Base-by-base conservation (phyloP, 805 yeast species). In the Suhomyces sp. region DNA sequence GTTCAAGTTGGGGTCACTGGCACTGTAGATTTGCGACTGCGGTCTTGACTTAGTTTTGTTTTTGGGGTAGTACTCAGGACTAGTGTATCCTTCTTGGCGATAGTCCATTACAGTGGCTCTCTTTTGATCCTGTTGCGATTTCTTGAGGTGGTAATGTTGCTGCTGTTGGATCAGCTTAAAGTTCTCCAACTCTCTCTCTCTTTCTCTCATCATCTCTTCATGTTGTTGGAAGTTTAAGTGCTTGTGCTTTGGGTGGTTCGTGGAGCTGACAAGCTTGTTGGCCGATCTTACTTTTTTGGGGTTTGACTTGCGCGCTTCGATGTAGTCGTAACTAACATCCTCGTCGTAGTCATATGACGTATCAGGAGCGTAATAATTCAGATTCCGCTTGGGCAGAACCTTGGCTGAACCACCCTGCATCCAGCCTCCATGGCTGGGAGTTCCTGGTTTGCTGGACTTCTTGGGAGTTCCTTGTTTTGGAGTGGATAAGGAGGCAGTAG, bases 91-190 rank as follows among this genome's bases (percentile, higher is more conserved):
- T 17, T 48, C 46, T 20, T 13, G 44, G 29, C 44, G 44, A 22
- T 41, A 41, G 15, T 41, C 44, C 17, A 21, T n/a, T 6, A 41
- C 48, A 15, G 43, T 27, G 35, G 55, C 48, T 40, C 54, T 57
- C 35, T 50, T 53, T 25, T 57, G 56, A 20, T 54, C 53, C 43
- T 35, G 47, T 15, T 40, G 40, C 44, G 59, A 40, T 7, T 40
- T 43, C 37, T 62, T 62, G 49, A 64, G 62, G 25, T 67, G 66
- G 57, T 64, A 66, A 37, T 60, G 60, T 40, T 67, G 71, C 44
- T 67, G 71, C 48, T 65, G 68, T 49, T 69, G 71, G 47, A 70
- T 56, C 43, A 55, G 49, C 47, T 61, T 64, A 54, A 68, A 67
- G 41, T 62, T 55, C 49, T 68, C 72, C 21, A 66, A 65, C 52